Conservation (phyloP, 2,329 filamentous ascomycete species). For the Venturia effusa region DNA sequence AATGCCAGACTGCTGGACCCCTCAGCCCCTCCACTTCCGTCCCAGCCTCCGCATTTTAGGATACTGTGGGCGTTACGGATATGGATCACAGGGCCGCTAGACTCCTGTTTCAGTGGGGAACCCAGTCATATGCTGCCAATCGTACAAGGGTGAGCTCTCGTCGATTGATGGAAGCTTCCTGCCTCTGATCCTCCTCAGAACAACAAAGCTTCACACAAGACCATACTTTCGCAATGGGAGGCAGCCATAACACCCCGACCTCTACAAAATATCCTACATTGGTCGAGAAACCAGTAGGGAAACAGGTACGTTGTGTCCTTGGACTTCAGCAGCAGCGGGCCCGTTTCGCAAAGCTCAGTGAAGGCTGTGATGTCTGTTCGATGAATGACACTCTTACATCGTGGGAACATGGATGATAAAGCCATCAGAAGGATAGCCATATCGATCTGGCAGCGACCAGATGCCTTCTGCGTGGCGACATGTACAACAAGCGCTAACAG, state of each 20-base stretch:
- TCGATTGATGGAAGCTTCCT: neutral
- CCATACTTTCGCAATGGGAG: slow-evolving; percentile 21
- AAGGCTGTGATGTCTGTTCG: neutral
- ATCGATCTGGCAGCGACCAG: too few relatives aligned
- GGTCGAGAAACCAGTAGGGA: slow-evolving; percentile 49
- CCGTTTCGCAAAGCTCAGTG: neutral
- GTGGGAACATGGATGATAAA: too few relatives aligned
- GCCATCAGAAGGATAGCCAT: too few relatives aligned
- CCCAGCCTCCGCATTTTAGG: neutral
- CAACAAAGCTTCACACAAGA: neutral
- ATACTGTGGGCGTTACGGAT: neutral
- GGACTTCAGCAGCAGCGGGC: neutral
- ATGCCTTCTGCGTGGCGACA: too few relatives aligned
- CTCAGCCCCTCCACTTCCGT: too few relatives aligned
- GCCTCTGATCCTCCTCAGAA: neutral
- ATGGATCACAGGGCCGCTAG: neutral
- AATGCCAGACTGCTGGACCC: neutral
- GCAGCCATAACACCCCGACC: slow-evolving; percentile 18
- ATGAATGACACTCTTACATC: too few relatives aligned
- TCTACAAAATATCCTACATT: slow-evolving; percentile 37
- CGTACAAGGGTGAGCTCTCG: neutral
- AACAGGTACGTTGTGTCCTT: slow-evolving; percentile 41
- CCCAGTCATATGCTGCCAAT: neutral
- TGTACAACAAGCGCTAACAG: slow-evolving; percentile 40
- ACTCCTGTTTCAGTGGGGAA: neutral